A percentile compares a stretch with the other conserved stretches of the same genome.
Conservation (phyloP, 2,329 filamentous ascomycete genomes). For the Nemania diffusa region DNA sequence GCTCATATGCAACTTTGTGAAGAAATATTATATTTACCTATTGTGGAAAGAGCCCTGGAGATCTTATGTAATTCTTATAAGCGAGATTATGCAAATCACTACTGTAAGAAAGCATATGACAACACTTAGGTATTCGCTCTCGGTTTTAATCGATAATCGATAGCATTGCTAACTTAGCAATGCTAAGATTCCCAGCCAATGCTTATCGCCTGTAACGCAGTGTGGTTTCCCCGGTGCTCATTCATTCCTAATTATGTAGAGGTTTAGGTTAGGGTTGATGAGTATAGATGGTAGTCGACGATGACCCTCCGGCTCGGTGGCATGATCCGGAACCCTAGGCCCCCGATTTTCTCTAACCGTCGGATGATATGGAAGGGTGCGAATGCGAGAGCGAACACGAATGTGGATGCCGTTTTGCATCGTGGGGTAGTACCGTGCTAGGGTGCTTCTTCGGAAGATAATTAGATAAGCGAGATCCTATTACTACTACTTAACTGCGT, state of each 20-base stretch:
- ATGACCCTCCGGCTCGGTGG: background rate
- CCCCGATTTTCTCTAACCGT: background rate
- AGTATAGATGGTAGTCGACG: background rate
- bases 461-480: background rate
- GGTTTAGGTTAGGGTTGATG: background rate
- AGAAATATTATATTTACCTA: too few relatives aligned
- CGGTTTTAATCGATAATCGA: too few relatives aligned
- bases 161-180: too few relatives aligned
- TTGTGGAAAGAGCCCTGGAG: too few relatives aligned
- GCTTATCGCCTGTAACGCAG: background rate
- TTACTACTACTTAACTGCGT: too few relatives aligned
- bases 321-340: constrained; percentile 8
- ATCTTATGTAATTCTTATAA: too few relatives aligned
- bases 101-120: too few relatives aligned
- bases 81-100: too few relatives aligned
- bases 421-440: background rate
- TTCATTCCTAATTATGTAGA: background rate
- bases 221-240: background rate
- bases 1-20: too few relatives aligned
- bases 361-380: constrained; percentile 1
- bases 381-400: background rate
- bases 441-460: background rate
- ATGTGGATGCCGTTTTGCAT: background rate
- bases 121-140: too few relatives aligned
- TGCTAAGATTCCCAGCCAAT: too few relatives aligned